Conservation (phyloP, 352 stramenopile genomes). For the Pythium phragmitis region DNA sequence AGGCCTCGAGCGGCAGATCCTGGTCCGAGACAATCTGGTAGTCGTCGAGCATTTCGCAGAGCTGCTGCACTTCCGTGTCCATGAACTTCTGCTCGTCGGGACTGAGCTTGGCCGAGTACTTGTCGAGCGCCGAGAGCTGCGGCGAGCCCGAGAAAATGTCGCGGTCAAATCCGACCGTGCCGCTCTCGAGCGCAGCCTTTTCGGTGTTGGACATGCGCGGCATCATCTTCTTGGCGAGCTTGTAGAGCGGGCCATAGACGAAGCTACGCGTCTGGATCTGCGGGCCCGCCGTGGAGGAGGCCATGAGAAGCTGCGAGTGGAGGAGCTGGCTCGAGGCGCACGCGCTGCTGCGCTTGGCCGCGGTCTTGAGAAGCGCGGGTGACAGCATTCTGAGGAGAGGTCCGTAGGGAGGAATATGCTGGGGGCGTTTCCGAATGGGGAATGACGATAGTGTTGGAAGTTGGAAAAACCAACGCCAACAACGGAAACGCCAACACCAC, state of each 20-base stretch:
- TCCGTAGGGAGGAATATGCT: neutral
- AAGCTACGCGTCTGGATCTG: constrained; percentile 79
- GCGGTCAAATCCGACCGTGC: constrained; percentile 96
- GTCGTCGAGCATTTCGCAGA: constrained; percentile 97
- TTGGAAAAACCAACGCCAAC: constrained; percentile 17
- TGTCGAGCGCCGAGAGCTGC: constrained; percentile 90
- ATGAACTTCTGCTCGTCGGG: constrained; percentile 94
- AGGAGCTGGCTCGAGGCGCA: constrained; percentile 5
- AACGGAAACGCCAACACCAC: neutral
- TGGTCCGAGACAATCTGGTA: constrained; percentile 91
- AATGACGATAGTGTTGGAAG: constrained; percentile 9
- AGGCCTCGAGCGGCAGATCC: constrained; percentile 91
- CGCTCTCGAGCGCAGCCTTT: constrained; percentile 93
- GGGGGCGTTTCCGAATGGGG: constrained; percentile 19
- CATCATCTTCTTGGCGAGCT: constrained; percentile 94
- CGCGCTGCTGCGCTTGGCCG: constrained; percentile 35
- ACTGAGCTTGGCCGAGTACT: constrained; percentile 93
- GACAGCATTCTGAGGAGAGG: constrained; percentile 30
- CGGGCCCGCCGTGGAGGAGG: constrained; percentile 32
- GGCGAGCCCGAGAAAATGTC: constrained; percentile 97
- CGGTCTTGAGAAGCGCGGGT: constrained; percentile 41
- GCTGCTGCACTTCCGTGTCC: constrained; percentile 93
- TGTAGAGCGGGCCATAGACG: constrained; percentile 88
- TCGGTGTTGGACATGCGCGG: constrained; percentile 95
- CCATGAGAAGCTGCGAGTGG: constrained; percentile 20